Percentiles rank a stretch among this genome's conserved stretches.
Evolutionary conservation across 495 filamentous ascomycete genomes (phyloP).

Genomic region (Staphylotrichum longicolle): DNA sequence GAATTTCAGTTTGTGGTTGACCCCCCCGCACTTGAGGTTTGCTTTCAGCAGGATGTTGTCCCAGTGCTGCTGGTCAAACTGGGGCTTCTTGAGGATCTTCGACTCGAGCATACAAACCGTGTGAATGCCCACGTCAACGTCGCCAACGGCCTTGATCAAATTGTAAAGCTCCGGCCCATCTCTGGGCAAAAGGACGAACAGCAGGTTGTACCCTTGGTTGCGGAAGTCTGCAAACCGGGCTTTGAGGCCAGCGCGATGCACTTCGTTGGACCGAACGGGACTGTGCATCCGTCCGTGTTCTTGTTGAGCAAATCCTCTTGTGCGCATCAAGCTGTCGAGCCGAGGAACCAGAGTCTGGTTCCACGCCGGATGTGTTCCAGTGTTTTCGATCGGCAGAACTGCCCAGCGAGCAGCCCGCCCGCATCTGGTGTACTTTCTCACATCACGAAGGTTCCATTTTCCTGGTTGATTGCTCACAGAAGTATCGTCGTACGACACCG

Average conservation of each 20-base stretch:
- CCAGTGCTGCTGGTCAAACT: background rate
- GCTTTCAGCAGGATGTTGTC: slow-evolving; percentile 6
- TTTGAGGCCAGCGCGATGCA: no score
- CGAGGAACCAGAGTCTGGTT: no score
- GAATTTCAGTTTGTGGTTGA: background rate
- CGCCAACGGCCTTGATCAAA: background rate
- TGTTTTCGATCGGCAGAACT: background rate
- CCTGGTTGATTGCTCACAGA: background rate
- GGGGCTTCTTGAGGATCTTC: background rate
- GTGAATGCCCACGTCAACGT: background rate
- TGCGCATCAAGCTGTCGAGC: no score
- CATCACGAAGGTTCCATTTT: background rate
- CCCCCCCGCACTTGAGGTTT: slow-evolving; percentile 1
- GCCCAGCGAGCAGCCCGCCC: background rate
- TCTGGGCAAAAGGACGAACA: background rate
- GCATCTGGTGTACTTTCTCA: background rate
- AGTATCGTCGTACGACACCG: background rate
- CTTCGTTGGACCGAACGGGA: no score
- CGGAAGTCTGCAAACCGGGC: background rate
- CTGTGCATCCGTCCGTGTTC: no score
- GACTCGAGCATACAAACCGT: background rate
- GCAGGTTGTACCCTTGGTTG: background rate
- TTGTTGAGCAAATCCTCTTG: no score
- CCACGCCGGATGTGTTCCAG: no score
- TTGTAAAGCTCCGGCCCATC: background rate